phyloP scores from a whole-genome alignment of 192 early-diverging fungal species.

The Umbelopsis vinacea region DNA sequence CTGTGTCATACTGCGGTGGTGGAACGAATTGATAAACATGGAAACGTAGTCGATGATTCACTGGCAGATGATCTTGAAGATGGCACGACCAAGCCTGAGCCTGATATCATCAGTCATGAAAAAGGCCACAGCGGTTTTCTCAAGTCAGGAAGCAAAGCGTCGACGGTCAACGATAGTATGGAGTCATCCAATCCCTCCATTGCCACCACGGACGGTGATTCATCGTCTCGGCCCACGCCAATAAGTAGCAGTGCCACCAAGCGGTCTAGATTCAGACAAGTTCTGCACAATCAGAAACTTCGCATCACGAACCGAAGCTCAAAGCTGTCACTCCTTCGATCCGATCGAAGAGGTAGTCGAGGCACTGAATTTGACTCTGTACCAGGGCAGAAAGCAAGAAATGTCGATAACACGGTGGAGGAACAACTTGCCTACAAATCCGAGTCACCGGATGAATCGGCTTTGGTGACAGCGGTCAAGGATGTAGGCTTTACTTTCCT shows the following conservation, averaged over 20 bases:
- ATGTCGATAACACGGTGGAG: slow-evolving; percentile 40
- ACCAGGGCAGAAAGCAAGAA: slow-evolving; percentile 19
- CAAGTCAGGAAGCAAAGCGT: neutral
- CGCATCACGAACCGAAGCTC: slow-evolving; percentile 2
- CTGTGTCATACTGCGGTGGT: slow-evolving; percentile 96
- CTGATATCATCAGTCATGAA: neutral
- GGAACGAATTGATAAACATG: slow-evolving; percentile 61
- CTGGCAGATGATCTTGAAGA: slow-evolving; percentile 30
- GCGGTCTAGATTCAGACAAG: neutral
- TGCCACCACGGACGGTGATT: neutral
- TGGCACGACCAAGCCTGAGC: slow-evolving; percentile 37
- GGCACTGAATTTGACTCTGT: slow-evolving; percentile 18
- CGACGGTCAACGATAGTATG: neutral
- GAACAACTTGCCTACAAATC: slow-evolving; percentile 61
- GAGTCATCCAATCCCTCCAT: neutral
- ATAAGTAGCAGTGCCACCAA: neutral
- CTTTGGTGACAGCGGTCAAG: slow-evolving; percentile 78
- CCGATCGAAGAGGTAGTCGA: slow-evolving; percentile 9
- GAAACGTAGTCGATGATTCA: slow-evolving; percentile 44
- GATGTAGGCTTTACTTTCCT: slow-evolving; percentile 81
- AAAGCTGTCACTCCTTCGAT: neutral
- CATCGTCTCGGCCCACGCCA: neutral
- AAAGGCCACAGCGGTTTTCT: neutral
- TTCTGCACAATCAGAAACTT: neutral
- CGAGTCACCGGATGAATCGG: slow-evolving; percentile 85